Evolutionary conservation across 441 rosid species (phyloP), one percentile per base, ranked within the genome.

Genomic region (Capsella rubella): DNA sequence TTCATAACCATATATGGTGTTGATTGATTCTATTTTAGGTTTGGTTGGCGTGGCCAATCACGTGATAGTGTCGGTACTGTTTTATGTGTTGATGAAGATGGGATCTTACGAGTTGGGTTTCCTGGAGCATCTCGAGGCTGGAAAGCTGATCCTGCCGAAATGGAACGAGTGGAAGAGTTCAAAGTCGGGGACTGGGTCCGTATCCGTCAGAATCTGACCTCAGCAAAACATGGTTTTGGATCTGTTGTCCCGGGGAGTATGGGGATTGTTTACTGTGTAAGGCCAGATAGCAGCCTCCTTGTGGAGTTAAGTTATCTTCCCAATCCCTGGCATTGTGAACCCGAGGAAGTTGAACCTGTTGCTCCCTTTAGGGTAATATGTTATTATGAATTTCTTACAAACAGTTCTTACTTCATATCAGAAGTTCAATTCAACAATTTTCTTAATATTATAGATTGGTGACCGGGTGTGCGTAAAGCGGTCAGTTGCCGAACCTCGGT

Each of bases 81-180:
- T 70, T 75, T 96, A 75, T 93, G 98, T 75, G 97, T 96, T 73
- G 99, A 93, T 79, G 99, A 96, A 69, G 99, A 96, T 84, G 99
- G 98, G 16, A 93, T 96, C 79, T 81, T 96, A 70, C 96, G 99
- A 66, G 97, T 96, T 79, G 99, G 99, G 67, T 96, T 93, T 84
- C 98, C 97, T 54, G 99, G 99, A 84, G 99, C 99, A 68, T 96
- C 99, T 70, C 83, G 99, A 78, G 99, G 99, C 73, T 96, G 99
- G 99, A 93, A 96, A 85, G 99, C 99, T 79, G 99, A 96, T 82
- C 99, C 99, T 75, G 97, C 99, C 3, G 99, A 96, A 82, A 91
- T 96, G 97, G 98, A 96, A 82, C 89, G 99, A 72, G 97, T 96
- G 77, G 99, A 96, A 85, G 99, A 96, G 75, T 96, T 93, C 83